phyloP scores from a whole-genome alignment of 441 rosid genomes.

The Arabidopsis hybrid region DNA sequence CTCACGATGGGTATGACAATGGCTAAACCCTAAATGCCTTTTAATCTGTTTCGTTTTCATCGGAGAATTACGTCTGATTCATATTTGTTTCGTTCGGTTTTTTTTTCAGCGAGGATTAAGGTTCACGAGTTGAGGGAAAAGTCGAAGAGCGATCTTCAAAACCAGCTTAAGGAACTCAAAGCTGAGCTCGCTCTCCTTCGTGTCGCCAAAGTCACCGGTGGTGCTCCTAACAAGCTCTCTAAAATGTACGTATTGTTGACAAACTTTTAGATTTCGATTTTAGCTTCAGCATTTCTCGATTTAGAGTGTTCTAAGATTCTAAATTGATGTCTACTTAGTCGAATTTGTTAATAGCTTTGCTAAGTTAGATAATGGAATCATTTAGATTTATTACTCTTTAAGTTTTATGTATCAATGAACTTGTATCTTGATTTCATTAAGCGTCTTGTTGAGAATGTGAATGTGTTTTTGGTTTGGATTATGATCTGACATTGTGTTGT shows the following conservation, averaged over 20 bases:
- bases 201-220: conserved; percentile 97
- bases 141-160: conserved; percentile 74
- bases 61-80: neutral
- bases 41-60: neutral
- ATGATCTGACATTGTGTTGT: conserved; percentile 1
- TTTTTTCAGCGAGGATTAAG: conserved; percentile 81
- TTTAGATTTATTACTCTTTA: neutral
- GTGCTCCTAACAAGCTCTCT: conserved; percentile 96
- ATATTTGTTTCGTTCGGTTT: neutral
- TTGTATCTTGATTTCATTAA: neutral
- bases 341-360: neutral
- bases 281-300: neutral
- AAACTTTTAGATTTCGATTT: neutral
- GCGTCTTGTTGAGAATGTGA: neutral
- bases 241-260: conserved; percentile 61
- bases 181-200: conserved; percentile 95
- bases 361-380: neutral
- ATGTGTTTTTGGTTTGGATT: neutral
- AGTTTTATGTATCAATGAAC: no score
- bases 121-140: conserved; percentile 93
- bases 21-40: neutral
- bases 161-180: conserved; percentile 77
- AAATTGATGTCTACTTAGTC: neutral
- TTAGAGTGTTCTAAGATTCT: neutral
- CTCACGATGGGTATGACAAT: conserved; percentile 42